Conservation (phyloP, 2,329 filamentous ascomycete species). For the Stachybotrys elegans region DNA sequence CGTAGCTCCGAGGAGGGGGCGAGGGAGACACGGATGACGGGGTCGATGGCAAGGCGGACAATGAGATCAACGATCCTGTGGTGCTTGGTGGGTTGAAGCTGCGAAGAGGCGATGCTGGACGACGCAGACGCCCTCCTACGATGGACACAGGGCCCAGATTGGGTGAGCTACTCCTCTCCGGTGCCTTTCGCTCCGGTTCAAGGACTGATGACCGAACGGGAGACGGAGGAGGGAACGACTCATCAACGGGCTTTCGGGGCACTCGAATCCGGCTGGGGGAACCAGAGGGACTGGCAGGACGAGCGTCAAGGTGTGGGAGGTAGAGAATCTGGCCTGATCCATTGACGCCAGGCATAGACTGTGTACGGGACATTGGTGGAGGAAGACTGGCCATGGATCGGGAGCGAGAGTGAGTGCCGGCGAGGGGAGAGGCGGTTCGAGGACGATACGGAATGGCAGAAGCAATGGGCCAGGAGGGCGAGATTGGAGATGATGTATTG, state of each 20-base stretch:
- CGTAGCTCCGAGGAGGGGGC: conserved; percentile 44
- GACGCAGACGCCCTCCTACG: conserved; percentile 32
- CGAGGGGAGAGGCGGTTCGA: conserved; percentile 57
- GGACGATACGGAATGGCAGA: conserved; percentile 51
- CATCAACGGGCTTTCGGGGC: conserved; percentile 54
- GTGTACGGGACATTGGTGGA: conserved; percentile 56
- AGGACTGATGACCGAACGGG: conserved; percentile 51
- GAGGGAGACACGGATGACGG: conserved; percentile 44
- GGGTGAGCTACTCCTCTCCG: conserved; percentile 49
- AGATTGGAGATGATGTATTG: conserved; percentile 41
- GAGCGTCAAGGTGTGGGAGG: conserved; percentile 46
- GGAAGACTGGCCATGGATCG: conserved; percentile 51
- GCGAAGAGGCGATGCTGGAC: conserved; percentile 54
- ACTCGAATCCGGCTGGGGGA: conserved; percentile 48
- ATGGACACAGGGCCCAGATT: conserved; percentile 30
- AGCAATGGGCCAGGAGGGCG: conserved; percentile 42
- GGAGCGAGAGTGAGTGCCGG: conserved; percentile 52
- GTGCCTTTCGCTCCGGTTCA: conserved; percentile 42
- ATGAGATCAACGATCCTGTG: conserved; percentile 18
- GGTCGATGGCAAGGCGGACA: conserved; percentile 30
- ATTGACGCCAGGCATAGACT: conserved; percentile 60
- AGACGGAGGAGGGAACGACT: conserved; percentile 52
- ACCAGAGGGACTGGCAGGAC: conserved; percentile 48
- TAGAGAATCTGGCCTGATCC: conserved; percentile 54
- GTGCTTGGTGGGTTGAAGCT: conserved; percentile 37